A percentile compares a stretch with the other conserved stretches of the same genome.
Conservation (phyloP, 495 filamentous ascomycete genomes). For the Hapsidospora chrysogenum region DNA sequence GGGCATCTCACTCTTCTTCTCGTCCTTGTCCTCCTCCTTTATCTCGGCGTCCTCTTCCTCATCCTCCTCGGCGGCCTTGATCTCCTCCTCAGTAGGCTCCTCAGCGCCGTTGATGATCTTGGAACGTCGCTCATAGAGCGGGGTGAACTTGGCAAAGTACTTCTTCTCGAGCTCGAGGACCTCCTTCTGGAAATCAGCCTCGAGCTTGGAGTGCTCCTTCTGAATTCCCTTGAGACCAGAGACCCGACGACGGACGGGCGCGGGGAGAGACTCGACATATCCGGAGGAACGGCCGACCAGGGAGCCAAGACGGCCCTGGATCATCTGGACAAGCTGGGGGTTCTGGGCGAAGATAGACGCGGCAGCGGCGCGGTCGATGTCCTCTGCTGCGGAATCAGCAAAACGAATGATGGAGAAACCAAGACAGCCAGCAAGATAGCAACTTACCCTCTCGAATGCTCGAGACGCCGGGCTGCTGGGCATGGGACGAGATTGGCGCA, state of each 20-base stretch:
- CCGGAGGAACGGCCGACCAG: conserved; percentile 92
- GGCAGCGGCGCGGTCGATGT: conserved; percentile 70
- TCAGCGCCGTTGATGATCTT: conserved; percentile 76
- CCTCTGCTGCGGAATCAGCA: conserved; percentile 44
- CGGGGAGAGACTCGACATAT: conserved; percentile 90
- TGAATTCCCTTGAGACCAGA: conserved; percentile 93
- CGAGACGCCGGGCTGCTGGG: conserved; percentile 81
- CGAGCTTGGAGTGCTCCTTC: conserved; percentile 95
- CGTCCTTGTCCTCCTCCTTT: conserved; percentile 20
- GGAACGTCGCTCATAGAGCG: conserved; percentile 88
- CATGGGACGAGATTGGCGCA: conserved; percentile 95
- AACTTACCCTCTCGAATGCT: conserved; percentile 93
- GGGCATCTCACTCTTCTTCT: conserved; percentile 35
- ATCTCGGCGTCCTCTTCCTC: conserved; percentile 40
- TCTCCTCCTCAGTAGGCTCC: conserved; percentile 75
- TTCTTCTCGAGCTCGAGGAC: conserved; percentile 97
- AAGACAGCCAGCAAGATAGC: conserved; percentile 2
- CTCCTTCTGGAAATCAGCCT: conserved; percentile 96
- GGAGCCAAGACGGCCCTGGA: conserved; percentile 84
- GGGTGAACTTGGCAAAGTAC: conserved; percentile 96
- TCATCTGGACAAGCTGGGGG: conserved; percentile 85
- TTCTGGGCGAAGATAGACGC: conserved; percentile 89
- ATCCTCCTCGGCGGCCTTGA: conserved; percentile 72
- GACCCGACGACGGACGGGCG: conserved; percentile 77
- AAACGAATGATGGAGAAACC: conserved; percentile 1